Base-by-base conservation (phyloP, 352 stramenopile species). In the Phytophthora fragariae region DNA sequence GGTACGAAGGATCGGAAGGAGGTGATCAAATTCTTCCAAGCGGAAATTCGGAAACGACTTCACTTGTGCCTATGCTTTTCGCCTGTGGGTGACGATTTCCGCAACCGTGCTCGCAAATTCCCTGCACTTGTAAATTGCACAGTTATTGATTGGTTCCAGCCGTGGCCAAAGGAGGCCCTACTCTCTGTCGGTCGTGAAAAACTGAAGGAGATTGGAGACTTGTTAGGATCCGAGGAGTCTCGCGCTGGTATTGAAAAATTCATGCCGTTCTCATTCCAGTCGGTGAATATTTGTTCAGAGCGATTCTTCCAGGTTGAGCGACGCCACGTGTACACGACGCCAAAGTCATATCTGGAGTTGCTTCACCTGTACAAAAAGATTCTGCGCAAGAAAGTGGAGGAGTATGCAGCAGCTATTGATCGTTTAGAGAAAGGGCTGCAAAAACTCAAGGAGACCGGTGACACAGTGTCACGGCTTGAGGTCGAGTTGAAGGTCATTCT, bases 31-130 rank as follows among this genome's bases (percentile, higher is more conserved):
- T 99, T 97, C 71, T 99, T 98, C 78, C 96, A 99, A 62, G 83
- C 79, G 0, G 85, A 97, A 70, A 98, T 99, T 52, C 92, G 96
- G n/a, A 97, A 98, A 66, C 95, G 98, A 4, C 79, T 99, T 17
- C 97, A 99, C 68, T 73, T 99, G 44, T 97, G 98, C 35, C 76
- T 99, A 14, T 98, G 92, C 57, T 99, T 99, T 69, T 98, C 89
- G 8, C 97, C 97, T 15, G 95, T 98, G 3, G 97, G 95, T n/a
- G 94, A 99, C 56, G 93, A 98, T 76, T 99, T 99, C 73, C 83
- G 95, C 14, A 98, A 84, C 52, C 94, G 97, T 15, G 94, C 96
- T 15, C 81, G 92, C 3, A 99, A 98, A 54, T 99, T 99, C 76
- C 97, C 97, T 49, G 95, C 97, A 24, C 81, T 99, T 6, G 94